Base-by-base conservation (phyloP, 2,329 filamentous ascomycete species). In the Nigrospora oryzae region DNA sequence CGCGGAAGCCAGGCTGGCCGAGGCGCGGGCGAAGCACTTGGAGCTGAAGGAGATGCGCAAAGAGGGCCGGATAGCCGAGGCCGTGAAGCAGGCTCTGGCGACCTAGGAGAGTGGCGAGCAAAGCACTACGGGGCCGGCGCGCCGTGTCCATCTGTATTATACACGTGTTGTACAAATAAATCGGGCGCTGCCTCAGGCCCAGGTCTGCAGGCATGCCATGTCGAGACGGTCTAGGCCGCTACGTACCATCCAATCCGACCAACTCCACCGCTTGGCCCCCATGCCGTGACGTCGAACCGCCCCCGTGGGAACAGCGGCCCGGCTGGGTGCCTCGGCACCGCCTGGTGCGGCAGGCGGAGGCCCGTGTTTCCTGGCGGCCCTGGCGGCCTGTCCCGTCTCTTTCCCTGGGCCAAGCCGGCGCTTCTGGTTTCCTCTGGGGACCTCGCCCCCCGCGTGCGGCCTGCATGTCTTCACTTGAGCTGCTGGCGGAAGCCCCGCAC, bases 401-500 rank as follows among this genome's bases (percentile, higher is more conserved):
- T 28, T 28, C 10, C 6, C n/a, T n/a, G n/a, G 23, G 23, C 23
- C 23, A 6, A 10, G 8, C 23, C 23, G 23, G 23, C 23, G 23
- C 23, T 28, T 28, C 23, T 28, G 23, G 5, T 28, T 28, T 28
- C 23, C 8, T 7, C 8, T 28, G 23, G 23, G 23, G 23, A 6
- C 23, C 23, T 10, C 40, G 40, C 16, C 31, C 40, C 35, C 40
- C 30, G 13, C 14, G 14, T n/a, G 8, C 12, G 30, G 15, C 16
- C 12, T 13, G 12, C 2, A 28, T 11, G 5, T 16, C 23, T 36
- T 52, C 51, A 61, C 52, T 63, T 64, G 38, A 63, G 61, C 60
- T 68, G 67, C 63, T 79, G 73, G 53, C 77, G 67, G 54, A 75
- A 80, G 0, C 77, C 74, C 50, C 71, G 69, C 38, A 64, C 68